Evolutionary conservation across 768 basidiomycete species (phyloP), one percentile per base, ranked within the genome.

Genomic region (Scleroderma citrinum): DNA sequence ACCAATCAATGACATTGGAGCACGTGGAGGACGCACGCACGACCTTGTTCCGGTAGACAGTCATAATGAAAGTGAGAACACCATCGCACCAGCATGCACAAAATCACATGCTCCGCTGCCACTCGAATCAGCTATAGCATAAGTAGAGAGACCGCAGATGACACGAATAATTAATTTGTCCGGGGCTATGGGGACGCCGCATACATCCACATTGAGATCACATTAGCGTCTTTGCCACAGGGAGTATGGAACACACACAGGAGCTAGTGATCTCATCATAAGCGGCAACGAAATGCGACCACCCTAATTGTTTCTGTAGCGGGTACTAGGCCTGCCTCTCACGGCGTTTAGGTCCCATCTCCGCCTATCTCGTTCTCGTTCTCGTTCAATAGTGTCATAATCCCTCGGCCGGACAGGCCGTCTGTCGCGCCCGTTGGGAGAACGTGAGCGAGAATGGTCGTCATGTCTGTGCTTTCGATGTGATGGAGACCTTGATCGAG

Each of bases 311-410:
- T 51, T 37, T 47, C 56, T 62, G 44, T 50, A 39, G 17, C 52
- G 64, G 13, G 37, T 39, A 35, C 57, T 46, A 16, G 59, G 63
- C 20, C 53, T 58, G 31, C 76, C 69, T 52, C 79, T 71, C 43
- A 68, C 59, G 11, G 69, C 52, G 55, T 74, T 76, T 44, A 61
- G 57, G 47, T 78, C 75, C 82, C 82, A 82, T 38, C 76, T 61
- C 55, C 71, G 70, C 20, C 82, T 68, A 51, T 79, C 76, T 36
- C 71, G 62, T 50, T 69, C 72, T 38, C 24, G 60, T 44, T 56
- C 59, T 38, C 60, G 56, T 51, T 63, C 67, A 12, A 39, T 45
- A 48, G 58, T 58, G 43, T 61, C 56, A 26, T 71, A 67, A 36
- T 58, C 62, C 42, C 58, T 58, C 45, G 49, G 17, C 16, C 55